These are phyloP conservation scores for Dioscorea cayenensis DNA, from an alignment of 116 monocot genomes.

Conservation along the genomic window DNA sequence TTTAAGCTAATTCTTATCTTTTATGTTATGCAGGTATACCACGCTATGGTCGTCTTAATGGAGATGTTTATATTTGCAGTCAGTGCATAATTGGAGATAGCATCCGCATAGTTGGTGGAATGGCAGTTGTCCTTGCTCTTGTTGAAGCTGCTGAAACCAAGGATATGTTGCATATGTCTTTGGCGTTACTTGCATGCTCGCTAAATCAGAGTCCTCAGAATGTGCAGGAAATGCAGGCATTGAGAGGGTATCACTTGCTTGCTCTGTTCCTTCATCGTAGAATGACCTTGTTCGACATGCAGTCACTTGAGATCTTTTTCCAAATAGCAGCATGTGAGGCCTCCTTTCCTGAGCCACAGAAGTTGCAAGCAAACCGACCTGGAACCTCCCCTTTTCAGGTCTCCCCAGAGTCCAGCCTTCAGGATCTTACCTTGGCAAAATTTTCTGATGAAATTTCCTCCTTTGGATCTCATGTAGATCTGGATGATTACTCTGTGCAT, in stretches of 20 bases:
- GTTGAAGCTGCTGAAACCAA: slow-evolving; percentile 92
- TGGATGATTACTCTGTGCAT: slow-evolving; percentile 71
- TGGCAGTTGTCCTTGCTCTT: slow-evolving; percentile 83
- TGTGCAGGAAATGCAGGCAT: slow-evolving; percentile 86
- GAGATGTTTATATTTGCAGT: slow-evolving; percentile 85
- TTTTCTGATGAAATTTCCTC: slow-evolving; percentile 84
- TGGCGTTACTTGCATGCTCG: slow-evolving; percentile 77
- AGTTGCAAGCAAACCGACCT: slow-evolving; percentile 32
- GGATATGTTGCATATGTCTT: slow-evolving; percentile 94
- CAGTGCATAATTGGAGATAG: slow-evolving; percentile 83
- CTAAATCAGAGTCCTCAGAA: slow-evolving; percentile 90
- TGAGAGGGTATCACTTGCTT: slow-evolving; percentile 95
- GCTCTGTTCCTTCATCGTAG: slow-evolving; percentile 84
- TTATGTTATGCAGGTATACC: slow-evolving; percentile 71
- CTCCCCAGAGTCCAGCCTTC: slow-evolving; percentile 57
- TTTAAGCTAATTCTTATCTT: neutral
- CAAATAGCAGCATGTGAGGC: slow-evolving; percentile 98
- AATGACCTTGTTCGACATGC: slow-evolving; percentile 97
- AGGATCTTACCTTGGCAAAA: slow-evolving; percentile 65
- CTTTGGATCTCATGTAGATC: slow-evolving; percentile 78
- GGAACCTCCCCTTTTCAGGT: slow-evolving; percentile 27
- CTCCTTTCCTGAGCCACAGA: slow-evolving; percentile 70
- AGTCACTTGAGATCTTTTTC: slow-evolving; percentile 93
- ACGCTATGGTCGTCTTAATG: slow-evolving; percentile 88
- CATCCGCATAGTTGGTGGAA: slow-evolving; percentile 87